Evolutionary conservation across 2,329 filamentous ascomycete genomes (phyloP), one percentile per base, ranked within the genome.

Genomic region (Sclerotinia borealis): DNA sequence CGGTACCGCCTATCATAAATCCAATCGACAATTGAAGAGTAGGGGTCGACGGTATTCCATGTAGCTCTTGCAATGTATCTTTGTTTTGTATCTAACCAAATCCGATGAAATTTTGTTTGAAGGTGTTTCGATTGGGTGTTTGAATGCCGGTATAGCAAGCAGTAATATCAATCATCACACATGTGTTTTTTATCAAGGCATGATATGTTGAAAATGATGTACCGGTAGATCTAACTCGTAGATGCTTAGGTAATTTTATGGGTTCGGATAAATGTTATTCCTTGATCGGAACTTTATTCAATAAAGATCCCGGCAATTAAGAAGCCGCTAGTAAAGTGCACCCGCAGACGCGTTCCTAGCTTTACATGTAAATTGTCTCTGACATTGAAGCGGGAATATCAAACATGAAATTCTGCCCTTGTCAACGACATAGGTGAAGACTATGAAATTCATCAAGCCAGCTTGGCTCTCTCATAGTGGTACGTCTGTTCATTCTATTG

Each of bases 391-490:
- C 61, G 65, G 43, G 22, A 58, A 36, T 31, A 48, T 51, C 67
- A 70, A 71, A 66, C 65, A 74, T 74, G 72, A 71, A 59, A 69
- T 69, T 67, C 65, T 65, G 34, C 55, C 60, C 64, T 54, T 63
- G 39, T 48, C 62, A 43, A 61, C 27, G 31, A 52, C 56, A 63
- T 68, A 67, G 66, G 69, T 68, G 67, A 72, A 65, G 69, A 72
- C 60, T 59, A 93, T 93, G 90, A 88, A 87, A 80, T 85, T 97
- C 79, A 91, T 96, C 77, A 96, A 96, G 85, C 93, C 93, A 71
- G 87, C 90, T 75, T 98, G 93, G 93, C 87, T 98, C 73, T 93
- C 90, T 76, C 93, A 97, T 80, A 92, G 91, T 79, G 93, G 89
- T 90, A 79, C 68, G 79, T 76, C 64, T 69, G 58, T 51, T 27